Evolutionary conservation across 108 stramenopile species (phyloP).

Genomic region (Epipyxis sp.): DNA sequence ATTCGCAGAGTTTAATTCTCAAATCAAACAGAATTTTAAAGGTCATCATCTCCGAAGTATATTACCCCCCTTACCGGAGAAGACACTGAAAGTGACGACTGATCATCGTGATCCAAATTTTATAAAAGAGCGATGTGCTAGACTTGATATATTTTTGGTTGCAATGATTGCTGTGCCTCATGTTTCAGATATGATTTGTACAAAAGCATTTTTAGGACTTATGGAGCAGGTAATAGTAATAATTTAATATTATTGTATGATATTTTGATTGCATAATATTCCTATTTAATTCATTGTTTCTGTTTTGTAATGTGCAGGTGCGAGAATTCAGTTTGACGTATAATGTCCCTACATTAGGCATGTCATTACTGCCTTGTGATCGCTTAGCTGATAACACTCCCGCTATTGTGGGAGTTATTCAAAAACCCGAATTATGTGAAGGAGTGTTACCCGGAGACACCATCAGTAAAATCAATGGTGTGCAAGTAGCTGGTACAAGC

Average conservation of each 20-base stretch:
- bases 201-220: not conserved
- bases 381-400: not conserved
- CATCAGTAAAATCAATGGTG: conserved; percentile 12
- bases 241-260: no score
- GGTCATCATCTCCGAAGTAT: not conserved
- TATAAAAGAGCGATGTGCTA: not conserved
- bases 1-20: conserved; percentile 7
- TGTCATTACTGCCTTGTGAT: not conserved
- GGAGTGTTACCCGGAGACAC: not conserved
- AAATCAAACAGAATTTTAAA: conserved; percentile 4
- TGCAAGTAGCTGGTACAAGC: not conserved
- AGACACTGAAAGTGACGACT: conserved; percentile 7
- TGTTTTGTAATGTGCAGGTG: no score
- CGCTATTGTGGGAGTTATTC: not conserved
- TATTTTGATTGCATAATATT: no score
- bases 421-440: not conserved
- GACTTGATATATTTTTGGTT: not conserved
- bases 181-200: conserved; percentile 12
- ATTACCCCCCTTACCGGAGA: conserved; percentile 9
- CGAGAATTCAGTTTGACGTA: not conserved
- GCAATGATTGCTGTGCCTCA: not conserved
- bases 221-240: not conserved
- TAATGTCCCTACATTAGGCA: not conserved
- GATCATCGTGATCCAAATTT: conserved; percentile 12
- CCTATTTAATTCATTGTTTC: no score